These are phyloP conservation scores for Aquilaria malaccensis DNA, from an alignment of 345 rosid species.

Conservation along the genomic window DNA sequence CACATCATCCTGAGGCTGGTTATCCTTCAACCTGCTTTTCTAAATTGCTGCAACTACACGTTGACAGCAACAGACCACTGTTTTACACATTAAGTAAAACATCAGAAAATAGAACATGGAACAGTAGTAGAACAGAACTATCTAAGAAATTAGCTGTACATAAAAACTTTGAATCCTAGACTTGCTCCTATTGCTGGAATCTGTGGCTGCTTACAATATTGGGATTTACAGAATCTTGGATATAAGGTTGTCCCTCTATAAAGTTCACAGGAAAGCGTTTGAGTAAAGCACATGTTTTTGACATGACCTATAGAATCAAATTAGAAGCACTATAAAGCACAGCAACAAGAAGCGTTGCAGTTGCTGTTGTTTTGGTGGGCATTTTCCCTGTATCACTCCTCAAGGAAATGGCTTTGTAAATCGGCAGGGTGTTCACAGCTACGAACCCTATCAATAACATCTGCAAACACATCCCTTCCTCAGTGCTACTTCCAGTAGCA, in stretches of 20 bases:
- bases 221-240: not conserved
- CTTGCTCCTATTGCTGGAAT: not conserved
- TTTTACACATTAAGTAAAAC: not conserved
- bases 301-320: conserved; percentile 20
- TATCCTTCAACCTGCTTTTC: too few species aligned
- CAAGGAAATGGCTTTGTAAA: conserved; percentile 51
- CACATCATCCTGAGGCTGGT: too few species aligned
- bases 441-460: conserved; percentile 34
- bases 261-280: not conserved
- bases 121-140: not conserved
- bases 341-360: conserved; percentile 22
- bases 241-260: not conserved
- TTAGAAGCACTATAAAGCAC: conserved; percentile 23
- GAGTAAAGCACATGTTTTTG: not conserved
- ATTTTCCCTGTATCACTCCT: conserved; percentile 55
- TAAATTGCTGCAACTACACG: too few species aligned
- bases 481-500: not conserved
- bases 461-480: conserved; percentile 28
- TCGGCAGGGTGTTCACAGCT: conserved; percentile 41
- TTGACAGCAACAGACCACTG: not conserved
- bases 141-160: too few species aligned
- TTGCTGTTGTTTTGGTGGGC: conserved; percentile 22
- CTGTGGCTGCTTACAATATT: not conserved
- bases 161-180: not conserved
- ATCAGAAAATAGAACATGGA: not conserved